Evolutionary conservation across 2,329 filamentous ascomycete species (phyloP).

Genomic region (Gaeumannomyces tritici): DNA sequence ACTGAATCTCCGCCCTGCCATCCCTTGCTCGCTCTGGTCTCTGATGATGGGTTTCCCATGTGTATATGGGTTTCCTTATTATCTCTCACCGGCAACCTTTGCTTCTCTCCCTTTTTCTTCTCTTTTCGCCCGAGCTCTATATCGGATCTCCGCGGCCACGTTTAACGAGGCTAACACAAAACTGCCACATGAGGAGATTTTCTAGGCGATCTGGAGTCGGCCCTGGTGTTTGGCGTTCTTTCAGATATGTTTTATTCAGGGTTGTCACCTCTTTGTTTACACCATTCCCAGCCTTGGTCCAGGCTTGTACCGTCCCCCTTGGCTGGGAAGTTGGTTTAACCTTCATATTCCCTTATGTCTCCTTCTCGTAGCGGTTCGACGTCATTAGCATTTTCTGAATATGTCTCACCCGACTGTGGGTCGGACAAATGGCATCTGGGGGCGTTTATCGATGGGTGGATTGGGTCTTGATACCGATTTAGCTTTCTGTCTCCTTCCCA

Average conservation of each 20-base stretch:
- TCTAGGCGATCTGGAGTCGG: no score
- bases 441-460: constrained; percentile 1
- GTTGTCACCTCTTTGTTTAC: background rate
- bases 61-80: background rate
- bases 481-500: background rate
- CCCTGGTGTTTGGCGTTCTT: no score
- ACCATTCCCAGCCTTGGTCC: background rate
- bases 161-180: background rate
- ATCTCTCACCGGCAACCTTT: background rate
- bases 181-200: background rate
- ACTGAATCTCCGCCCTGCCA: background rate
- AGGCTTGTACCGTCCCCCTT: background rate
- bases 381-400: background rate
- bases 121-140: background rate
- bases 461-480: background rate
- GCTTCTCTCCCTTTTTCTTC: background rate
- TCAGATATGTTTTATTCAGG: no score
- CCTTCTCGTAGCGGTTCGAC: background rate
- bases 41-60: background rate
- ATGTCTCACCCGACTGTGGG: background rate
- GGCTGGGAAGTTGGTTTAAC: background rate
- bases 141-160: no score
- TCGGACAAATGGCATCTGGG: background rate
- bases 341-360: background rate
- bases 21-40: background rate